phyloP scores from a whole-genome alignment of 2,329 filamentous ascomycete genomes.

The Pestalotiopsis sp. region DNA sequence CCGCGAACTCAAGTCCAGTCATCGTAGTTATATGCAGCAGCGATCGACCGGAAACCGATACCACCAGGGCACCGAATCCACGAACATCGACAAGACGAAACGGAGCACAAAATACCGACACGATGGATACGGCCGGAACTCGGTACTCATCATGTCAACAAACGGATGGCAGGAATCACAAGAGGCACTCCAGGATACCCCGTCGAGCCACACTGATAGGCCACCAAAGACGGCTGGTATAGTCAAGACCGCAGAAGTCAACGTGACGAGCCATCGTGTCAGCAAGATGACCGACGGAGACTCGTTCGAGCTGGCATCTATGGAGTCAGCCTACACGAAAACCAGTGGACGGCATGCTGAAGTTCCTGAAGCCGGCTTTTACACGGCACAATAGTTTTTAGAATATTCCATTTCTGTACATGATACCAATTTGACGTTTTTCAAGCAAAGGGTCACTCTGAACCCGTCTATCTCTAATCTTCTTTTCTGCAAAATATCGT shows the following conservation, averaged over 20 bases:
- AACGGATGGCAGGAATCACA: constrained; percentile 35
- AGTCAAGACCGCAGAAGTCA: constrained; percentile 34
- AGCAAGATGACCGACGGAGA: constrained; percentile 14
- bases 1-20: constrained; percentile 34
- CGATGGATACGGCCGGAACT: constrained; percentile 23
- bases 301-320: constrained; percentile 20
- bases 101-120: constrained; percentile 27
- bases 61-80: not conserved
- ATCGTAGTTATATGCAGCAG: constrained; percentile 28
- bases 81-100: constrained; percentile 16
- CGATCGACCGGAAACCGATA: constrained; percentile 18
- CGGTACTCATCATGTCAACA: constrained; percentile 35
- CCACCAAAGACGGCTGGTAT: constrained; percentile 24
- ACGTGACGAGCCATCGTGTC: constrained; percentile 26
- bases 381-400: constrained; percentile 3
- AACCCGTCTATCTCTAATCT: too few relatives aligned
- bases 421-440: constrained; percentile 7
- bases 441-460: not conserved
- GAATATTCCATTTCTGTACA: not conserved
- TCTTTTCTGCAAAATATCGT: not conserved
- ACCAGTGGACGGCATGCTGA: not conserved
- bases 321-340: constrained; percentile 8
- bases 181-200: constrained; percentile 30
- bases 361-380: not conserved
- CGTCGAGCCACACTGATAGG: not conserved